A percentile compares a stretch with the other conserved stretches of the same genome.
These are phyloP conservation scores for Trypanosomatidae sp. DNA, from an alignment of 208 protist genomes.

Conservation along the genomic window DNA sequence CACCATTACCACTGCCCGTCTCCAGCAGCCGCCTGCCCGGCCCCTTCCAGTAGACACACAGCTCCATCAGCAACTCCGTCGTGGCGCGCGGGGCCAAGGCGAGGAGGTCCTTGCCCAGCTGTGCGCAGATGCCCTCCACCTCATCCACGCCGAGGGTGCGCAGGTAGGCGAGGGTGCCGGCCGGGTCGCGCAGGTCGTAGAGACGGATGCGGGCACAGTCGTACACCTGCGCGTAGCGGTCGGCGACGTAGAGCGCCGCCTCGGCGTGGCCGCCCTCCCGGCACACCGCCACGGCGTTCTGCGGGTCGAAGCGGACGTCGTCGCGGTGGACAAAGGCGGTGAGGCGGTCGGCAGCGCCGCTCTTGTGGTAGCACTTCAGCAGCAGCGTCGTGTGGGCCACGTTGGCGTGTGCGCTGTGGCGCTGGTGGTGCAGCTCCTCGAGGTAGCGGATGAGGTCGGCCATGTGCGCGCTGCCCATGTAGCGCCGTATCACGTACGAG, in stretches of 20 bases:
- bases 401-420: slow-evolving; percentile 66
- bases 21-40: slow-evolving; percentile 33
- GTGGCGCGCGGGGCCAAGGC: slow-evolving; percentile 38
- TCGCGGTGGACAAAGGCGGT: slow-evolving; percentile 89
- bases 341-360: slow-evolving; percentile 89
- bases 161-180: slow-evolving; percentile 68
- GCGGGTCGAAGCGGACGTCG: slow-evolving; percentile 92
- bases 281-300: slow-evolving; percentile 94
- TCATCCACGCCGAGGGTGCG: slow-evolving; percentile 74
- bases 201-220: slow-evolving; percentile 92
- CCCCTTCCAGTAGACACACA: slow-evolving; percentile 75
- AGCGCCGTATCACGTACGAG: slow-evolving; percentile 97
- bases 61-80: slow-evolving; percentile 59
- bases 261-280: slow-evolving; percentile 88
- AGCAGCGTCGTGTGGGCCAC: slow-evolving; percentile 97
- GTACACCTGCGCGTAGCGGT: slow-evolving; percentile 77
- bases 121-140: slow-evolving; percentile 75
- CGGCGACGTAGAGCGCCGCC: slow-evolving; percentile 85
- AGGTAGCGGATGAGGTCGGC: slow-evolving; percentile 94
- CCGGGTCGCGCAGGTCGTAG: slow-evolving; percentile 55
- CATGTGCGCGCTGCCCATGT: slow-evolving; percentile 94
- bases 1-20: no score
- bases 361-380: slow-evolving; percentile 97
- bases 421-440: slow-evolving; percentile 78
- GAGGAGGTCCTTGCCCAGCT: slow-evolving; percentile 88